Percentiles rank a stretch among this genome's conserved stretches.
These are phyloP conservation scores for Pichia sp. DNA, from an alignment of 1,139 yeast genomes.

Conservation along the genomic window DNA sequence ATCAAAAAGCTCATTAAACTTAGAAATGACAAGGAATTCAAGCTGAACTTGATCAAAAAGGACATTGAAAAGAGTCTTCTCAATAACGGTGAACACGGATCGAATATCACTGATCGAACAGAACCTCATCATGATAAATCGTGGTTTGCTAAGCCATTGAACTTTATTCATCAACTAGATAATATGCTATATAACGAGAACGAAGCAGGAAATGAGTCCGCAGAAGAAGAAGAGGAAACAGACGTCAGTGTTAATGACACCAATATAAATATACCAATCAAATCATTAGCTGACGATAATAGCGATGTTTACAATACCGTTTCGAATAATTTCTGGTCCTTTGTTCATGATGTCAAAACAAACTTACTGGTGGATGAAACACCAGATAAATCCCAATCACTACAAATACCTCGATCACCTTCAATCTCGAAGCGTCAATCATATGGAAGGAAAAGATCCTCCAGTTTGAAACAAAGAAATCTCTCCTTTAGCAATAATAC, in stretches of 20 bases:
- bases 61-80: slow-evolving; percentile 25
- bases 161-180: slow-evolving; percentile 60
- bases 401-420: slow-evolving; percentile 8
- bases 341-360: slow-evolving; percentile 25
- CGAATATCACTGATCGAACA: not conserved
- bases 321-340: slow-evolving; percentile 25
- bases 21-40: slow-evolving; percentile 28
- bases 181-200: slow-evolving; percentile 58
- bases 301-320: slow-evolving; percentile 24
- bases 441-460: slow-evolving; percentile 10
- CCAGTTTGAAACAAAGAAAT: too few relatives aligned
- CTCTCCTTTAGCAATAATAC: too few relatives aligned
- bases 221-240: not conserved
- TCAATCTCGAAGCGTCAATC: slow-evolving; percentile 22
- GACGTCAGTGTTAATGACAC: not conserved
- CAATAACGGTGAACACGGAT: not conserved
- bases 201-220: slow-evolving; percentile 35
- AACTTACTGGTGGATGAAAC: slow-evolving; percentile 16
- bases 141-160: slow-evolving; percentile 46
- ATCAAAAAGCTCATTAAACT: slow-evolving; percentile 28
- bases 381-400: not conserved
- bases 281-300: slow-evolving; percentile 15
- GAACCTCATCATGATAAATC: slow-evolving; percentile 23
- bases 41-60: slow-evolving; percentile 32
- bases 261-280: slow-evolving; percentile 18